Base-by-base conservation (phyloP, 371 early-diverging fungal species). In the Mucor piriformis region DNA sequence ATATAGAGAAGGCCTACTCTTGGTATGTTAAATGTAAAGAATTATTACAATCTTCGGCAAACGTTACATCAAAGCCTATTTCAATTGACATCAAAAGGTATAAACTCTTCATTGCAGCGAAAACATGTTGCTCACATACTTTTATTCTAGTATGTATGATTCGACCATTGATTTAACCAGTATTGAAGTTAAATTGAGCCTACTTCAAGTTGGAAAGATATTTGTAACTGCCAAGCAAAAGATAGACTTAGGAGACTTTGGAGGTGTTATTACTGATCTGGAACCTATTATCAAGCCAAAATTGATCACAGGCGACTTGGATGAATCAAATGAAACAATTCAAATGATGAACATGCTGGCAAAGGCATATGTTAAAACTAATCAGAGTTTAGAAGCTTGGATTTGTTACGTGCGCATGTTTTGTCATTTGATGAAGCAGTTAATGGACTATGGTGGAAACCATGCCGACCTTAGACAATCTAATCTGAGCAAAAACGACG, bases 231-330 rank as follows among this genome's bases (percentile, higher is more conserved):
- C 83, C 2, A 73, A 72, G 23, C 55, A 69, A 25, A 64, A 76
- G 38, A 75, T 77, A 52, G 67, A 51, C 2, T 63, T 69, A 11
- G 66, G 73, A 18, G 79, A 85, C 23, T 83, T 73, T 53, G 33
- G 27, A 23, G 74, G 73, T 0, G 84, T 85, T 3, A 64, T 85
- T 56, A 54, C 69, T 5, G 68, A 76, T 24, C 54, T 87, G 15
- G 76, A 68, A 38, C 37, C 47, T 12, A 18, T 63, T 3, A 54
- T 74, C 1, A 50, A 54, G 23, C 52, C 53, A 15, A 60, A 59
- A 16, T 20, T 65, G 7, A 35, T 50, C 2, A 10, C 77, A 56
- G 10, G 60, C 66, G 49, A 74, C 61, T 18, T 40, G 5, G 25
- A 24, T 16, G 37, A 53, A 10, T 61, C 61, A 66, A 47, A 61